A percentile compares a stretch with the other conserved stretches of the same genome.
phyloP scores from a whole-genome alignment of 345 rosid genomes.

The Kernera saxatilis region DNA sequence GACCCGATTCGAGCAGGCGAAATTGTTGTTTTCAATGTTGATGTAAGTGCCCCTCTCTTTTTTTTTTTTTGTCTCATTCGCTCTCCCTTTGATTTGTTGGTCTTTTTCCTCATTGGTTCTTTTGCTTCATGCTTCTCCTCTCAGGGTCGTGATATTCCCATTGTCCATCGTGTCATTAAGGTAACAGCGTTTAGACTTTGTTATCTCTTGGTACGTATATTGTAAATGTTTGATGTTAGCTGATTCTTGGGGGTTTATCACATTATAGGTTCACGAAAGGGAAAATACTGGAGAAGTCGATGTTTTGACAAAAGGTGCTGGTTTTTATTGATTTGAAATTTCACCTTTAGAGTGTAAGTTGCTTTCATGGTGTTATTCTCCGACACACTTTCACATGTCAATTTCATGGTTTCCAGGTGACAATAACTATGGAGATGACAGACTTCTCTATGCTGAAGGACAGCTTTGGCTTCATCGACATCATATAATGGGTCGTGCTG shows the following conservation, averaged over 20 bases:
- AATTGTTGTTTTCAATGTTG: constrained; percentile 57
- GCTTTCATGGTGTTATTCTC: neutral
- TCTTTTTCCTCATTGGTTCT: neutral
- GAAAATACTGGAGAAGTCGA: constrained; percentile 87
- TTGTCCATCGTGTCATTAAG: constrained; percentile 38
- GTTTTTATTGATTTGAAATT: constrained; percentile 13
- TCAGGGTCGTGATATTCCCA: constrained; percentile 39
- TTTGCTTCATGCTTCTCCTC: neutral
- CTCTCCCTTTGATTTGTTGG: neutral
- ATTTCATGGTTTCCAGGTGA: constrained; percentile 43
- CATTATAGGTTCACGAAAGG: constrained; percentile 78
- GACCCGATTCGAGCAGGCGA: constrained; percentile 72
- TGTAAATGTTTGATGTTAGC: neutral
- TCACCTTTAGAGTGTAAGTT: neutral
- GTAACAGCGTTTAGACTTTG: neutral
- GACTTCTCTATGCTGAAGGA: constrained; percentile 80
- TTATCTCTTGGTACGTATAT: neutral
- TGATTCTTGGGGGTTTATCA: neutral
- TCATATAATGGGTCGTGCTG: constrained; percentile 90
- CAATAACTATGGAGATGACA: constrained; percentile 75
- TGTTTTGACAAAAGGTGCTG: constrained; percentile 89
- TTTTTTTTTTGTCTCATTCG: neutral
- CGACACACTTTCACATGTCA: neutral
- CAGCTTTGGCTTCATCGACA: constrained; percentile 83
- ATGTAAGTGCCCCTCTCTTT: constrained; percentile 31